Conservation (phyloP, 2,329 filamentous ascomycete species). For the Xylaria multiplex region DNA sequence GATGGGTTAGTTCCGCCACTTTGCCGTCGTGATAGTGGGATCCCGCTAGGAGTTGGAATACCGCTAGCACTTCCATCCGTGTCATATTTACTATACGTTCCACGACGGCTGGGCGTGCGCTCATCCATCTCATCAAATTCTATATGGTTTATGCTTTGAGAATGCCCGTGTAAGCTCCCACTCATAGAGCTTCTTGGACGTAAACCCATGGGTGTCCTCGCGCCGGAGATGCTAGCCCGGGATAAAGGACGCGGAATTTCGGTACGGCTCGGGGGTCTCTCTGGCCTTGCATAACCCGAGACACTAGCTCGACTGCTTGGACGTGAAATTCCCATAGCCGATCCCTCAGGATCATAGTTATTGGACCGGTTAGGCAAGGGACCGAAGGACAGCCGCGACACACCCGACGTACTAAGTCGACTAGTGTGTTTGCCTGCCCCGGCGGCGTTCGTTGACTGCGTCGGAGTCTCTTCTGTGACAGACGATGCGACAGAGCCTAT, state of each 20-base stretch:
- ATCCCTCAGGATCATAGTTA: constrained; percentile 57
- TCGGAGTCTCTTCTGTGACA: constrained; percentile 61
- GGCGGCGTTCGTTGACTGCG: constrained; percentile 56
- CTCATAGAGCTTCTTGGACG: constrained; percentile 78
- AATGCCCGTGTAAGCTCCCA: constrained; percentile 68
- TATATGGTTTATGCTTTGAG: constrained; percentile 66
- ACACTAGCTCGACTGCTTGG: constrained; percentile 78
- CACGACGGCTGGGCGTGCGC: constrained; percentile 65
- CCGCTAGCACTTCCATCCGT: constrained; percentile 52
- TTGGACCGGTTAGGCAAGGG: constrained; percentile 64
- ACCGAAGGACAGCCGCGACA: constrained; percentile 72
- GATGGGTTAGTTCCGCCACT: constrained; percentile 53
- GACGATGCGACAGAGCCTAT: constrained; percentile 66
- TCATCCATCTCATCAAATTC: constrained; percentile 64
- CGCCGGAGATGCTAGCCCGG: constrained; percentile 68
- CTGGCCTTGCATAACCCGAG: constrained; percentile 55
- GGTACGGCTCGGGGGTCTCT: constrained; percentile 63
- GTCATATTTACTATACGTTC: constrained; percentile 63
- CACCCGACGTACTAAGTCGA: constrained; percentile 69
- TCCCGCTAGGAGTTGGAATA: constrained; percentile 58
- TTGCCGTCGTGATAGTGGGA: constrained; percentile 61
- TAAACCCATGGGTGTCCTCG: constrained; percentile 71
- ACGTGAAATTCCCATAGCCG: constrained; percentile 63
- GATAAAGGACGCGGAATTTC: constrained; percentile 72
- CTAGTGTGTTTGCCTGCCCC: constrained; percentile 61